phyloP scores from a whole-genome alignment of 2,329 filamentous ascomycete species.

The Alternaria postmessia region DNA sequence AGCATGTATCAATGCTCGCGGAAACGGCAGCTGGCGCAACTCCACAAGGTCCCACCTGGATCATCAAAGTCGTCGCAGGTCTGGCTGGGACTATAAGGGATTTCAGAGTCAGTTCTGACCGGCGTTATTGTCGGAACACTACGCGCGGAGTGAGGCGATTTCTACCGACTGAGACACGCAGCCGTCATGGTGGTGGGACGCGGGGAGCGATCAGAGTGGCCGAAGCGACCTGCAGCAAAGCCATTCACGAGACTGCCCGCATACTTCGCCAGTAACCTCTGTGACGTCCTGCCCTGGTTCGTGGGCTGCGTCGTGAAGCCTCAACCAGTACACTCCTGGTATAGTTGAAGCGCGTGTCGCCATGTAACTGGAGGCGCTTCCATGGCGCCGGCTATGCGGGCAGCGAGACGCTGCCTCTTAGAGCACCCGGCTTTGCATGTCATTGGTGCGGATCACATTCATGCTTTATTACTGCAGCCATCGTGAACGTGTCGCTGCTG shows the following conservation, averaged over 20 bases:
- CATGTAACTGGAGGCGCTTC: conserved; percentile 38
- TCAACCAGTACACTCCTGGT: conserved; percentile 33
- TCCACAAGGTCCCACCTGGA: conserved; percentile 36
- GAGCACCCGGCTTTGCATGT: background rate
- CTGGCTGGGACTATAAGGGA: conserved; percentile 15
- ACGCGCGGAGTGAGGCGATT: conserved; percentile 39
- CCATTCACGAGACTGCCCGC: conserved; percentile 40
- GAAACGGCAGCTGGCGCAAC: conserved; percentile 31
- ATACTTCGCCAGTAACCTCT: conserved; percentile 33
- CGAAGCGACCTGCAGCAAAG: conserved; percentile 23
- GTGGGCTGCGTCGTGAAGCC: conserved; percentile 26
- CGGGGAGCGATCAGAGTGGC: conserved; percentile 22
- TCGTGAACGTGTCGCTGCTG: conserved; percentile 42
- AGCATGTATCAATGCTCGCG: conserved; percentile 40
- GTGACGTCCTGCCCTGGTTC: conserved; percentile 43
- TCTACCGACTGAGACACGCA: conserved; percentile 19
- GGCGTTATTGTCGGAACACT: conserved; percentile 16
- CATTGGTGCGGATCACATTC: conserved; percentile 13
- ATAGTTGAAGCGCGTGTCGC: conserved; percentile 39
- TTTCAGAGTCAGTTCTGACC: conserved; percentile 1
- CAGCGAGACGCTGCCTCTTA: conserved; percentile 43
- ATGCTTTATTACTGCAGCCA: conserved; percentile 31
- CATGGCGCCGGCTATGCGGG: conserved; percentile 40
- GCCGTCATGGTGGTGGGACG: conserved; percentile 34
- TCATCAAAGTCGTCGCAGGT: conserved; percentile 17